Evolutionary conservation across 306 rosid genomes (phyloP).

Genomic region (Astragalus glycyphyllos): DNA sequence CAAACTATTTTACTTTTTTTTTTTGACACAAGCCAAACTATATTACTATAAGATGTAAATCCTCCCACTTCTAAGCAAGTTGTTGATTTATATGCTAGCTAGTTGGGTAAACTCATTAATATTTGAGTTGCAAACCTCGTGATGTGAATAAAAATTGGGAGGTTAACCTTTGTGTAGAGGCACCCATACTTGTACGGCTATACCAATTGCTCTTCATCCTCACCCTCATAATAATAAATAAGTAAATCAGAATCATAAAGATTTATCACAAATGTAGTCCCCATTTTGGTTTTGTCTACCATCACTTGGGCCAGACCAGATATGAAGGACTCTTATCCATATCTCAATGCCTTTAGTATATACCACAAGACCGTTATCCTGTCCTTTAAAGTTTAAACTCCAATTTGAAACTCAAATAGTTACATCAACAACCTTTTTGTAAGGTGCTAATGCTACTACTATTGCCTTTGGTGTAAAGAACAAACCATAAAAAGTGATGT

Average conservation of each 20-base stretch:
- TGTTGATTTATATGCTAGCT: not conserved
- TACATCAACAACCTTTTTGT: too few species aligned
- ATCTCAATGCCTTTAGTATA: slow-evolving; percentile 35
- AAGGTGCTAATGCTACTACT: too few species aligned
- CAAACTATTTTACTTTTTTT: not conserved
- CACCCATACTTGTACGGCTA: slow-evolving; percentile 20
- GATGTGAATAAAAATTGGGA: slow-evolving; percentile 43
- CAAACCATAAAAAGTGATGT: too few species aligned
- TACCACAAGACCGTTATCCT: slow-evolving; percentile 33
- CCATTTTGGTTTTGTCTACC: slow-evolving; percentile 14
- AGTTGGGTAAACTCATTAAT: slow-evolving; percentile 41
- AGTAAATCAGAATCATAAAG: slow-evolving; percentile 23
- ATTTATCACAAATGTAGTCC: slow-evolving; percentile 30
- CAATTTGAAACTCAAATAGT: not conserved
- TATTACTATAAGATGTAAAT: not conserved
- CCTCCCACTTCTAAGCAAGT: not conserved
- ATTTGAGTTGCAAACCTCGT: slow-evolving; percentile 39
- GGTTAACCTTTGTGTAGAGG: slow-evolving; percentile 21
- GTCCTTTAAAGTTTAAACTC: not conserved
- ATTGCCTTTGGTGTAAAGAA: too few species aligned
- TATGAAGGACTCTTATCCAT: slow-evolving; percentile 43
- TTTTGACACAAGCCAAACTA: too few species aligned
- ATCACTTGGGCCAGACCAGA: slow-evolving; percentile 35
- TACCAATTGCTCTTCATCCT: not conserved
- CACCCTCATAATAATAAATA: slow-evolving; percentile 30